Conservation (phyloP, 1,284 basidiomycete genomes). For the Nidula niveotomentosa region DNA sequence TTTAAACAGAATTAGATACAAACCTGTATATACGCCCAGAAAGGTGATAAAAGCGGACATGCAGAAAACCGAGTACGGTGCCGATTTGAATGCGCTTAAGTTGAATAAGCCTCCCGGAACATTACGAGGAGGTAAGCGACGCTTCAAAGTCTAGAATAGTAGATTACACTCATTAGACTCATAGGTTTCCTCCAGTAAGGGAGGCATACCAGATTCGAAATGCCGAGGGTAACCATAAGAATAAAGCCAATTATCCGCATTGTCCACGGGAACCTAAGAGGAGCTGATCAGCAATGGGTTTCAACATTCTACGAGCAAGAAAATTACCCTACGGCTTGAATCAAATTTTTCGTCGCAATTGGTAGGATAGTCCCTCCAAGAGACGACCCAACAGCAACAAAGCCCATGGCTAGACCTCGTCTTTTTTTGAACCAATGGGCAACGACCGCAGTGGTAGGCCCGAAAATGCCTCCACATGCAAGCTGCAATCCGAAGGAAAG, state of each 20-base stretch:
- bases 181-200: background rate
- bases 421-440: conserved; percentile 51
- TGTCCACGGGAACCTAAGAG: conserved; percentile 55
- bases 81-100: conserved; percentile 40
- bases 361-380: conserved; percentile 50
- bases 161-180: background rate
- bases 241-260: conserved; percentile 61
- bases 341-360: conserved; percentile 40
- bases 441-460: conserved; percentile 43
- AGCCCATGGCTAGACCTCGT: conserved; percentile 40
- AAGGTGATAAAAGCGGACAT: conserved; percentile 42
- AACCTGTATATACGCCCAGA: conserved; percentile 60
- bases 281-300: background rate
- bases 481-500: conserved; percentile 20
- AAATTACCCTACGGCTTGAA: conserved; percentile 42
- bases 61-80: conserved; percentile 39
- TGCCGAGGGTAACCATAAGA: conserved; percentile 36
- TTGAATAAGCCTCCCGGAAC: conserved; percentile 47
- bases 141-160: conserved; percentile 37
- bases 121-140: conserved; percentile 45
- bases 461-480: conserved; percentile 46
- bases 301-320: background rate
- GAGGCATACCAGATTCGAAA: conserved; percentile 39
- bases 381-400: conserved; percentile 40
- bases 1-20: conserved; percentile 5